Evolutionary conservation across 2,329 filamentous ascomycete species (phyloP).

Genomic region (Penicillium paneum): DNA sequence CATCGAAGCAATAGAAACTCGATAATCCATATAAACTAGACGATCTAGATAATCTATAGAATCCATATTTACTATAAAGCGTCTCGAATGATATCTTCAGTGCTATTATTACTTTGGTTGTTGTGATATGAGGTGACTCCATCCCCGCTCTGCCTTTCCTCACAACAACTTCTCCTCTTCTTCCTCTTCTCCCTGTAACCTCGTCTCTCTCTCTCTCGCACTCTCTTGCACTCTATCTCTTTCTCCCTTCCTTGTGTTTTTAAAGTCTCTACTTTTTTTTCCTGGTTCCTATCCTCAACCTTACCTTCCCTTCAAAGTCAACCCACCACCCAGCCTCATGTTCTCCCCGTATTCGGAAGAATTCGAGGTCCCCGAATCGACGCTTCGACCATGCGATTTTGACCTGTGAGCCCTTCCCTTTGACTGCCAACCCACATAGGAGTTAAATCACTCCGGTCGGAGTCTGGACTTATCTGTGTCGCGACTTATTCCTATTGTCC

Average conservation of each 20-base stretch:
- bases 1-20: background rate
- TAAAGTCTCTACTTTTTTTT: conserved; percentile 10
- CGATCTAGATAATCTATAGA: no score
- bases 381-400: conserved; percentile 30
- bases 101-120: conserved; percentile 9
- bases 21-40: background rate
- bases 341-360: conserved; percentile 30
- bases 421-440: conserved; percentile 4
- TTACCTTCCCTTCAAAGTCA: background rate
- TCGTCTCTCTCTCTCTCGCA: conserved; percentile 13
- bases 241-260: conserved; percentile 3
- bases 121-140: conserved; percentile 27
- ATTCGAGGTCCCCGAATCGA: conserved; percentile 29
- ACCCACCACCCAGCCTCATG: conserved; percentile 20
- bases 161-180: conserved; percentile 4
- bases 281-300: conserved; percentile 2
- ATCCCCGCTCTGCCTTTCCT: conserved; percentile 21
- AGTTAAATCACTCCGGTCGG: conserved; percentile 15
- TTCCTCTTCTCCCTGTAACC: conserved; percentile 10
- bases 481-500: conserved; percentile 3
- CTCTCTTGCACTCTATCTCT: conserved; percentile 10
- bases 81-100: background rate
- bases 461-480: conserved; percentile 11
- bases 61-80: background rate
- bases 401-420: conserved; percentile 23